phyloP scores from a whole-genome alignment of 495 filamentous ascomycete species.

The Penicillium verhagenii region DNA sequence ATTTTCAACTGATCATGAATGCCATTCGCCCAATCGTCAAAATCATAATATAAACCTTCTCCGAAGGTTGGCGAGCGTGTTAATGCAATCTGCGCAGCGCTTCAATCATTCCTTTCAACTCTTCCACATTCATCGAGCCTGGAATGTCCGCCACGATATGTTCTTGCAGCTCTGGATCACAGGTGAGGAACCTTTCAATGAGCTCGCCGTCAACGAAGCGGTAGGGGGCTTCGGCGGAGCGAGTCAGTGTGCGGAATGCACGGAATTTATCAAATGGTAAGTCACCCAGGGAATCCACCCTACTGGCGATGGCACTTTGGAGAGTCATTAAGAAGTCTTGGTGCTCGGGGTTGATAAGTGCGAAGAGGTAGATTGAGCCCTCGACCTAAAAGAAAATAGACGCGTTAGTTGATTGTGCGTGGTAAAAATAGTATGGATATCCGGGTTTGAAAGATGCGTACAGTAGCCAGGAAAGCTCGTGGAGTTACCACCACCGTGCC shows the following conservation, averaged over 20 bases:
- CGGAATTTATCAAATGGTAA: constrained; percentile 77
- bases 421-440: not conserved
- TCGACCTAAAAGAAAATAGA: constrained; percentile 59
- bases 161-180: constrained; percentile 60
- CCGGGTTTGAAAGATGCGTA: constrained; percentile 42
- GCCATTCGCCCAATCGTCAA: not conserved
- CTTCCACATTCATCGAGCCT: constrained; percentile 58
- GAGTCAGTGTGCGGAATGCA: constrained; percentile 68
- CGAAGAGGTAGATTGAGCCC: constrained; percentile 89
- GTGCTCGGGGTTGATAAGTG: constrained; percentile 62
- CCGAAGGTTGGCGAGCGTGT: not conserved
- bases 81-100: constrained; percentile 70
- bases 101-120: constrained; percentile 70
- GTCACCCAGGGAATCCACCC: constrained; percentile 63
- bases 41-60: not conserved
- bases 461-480: constrained; percentile 85
- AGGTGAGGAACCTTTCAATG: constrained; percentile 79
- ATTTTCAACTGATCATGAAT: not conserved
- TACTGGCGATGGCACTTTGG: constrained; percentile 66
- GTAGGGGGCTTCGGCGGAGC: constrained; percentile 72
- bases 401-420: not conserved
- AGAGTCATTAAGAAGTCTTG: constrained; percentile 82
- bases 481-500: constrained; percentile 67
- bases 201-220: constrained; percentile 93
- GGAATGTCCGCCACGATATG: constrained; percentile 59